Evolutionary conservation across 2,329 filamentous ascomycete genomes (phyloP), one percentile per base, ranked within the genome.

Genomic region (Beauveria sp.): DNA sequence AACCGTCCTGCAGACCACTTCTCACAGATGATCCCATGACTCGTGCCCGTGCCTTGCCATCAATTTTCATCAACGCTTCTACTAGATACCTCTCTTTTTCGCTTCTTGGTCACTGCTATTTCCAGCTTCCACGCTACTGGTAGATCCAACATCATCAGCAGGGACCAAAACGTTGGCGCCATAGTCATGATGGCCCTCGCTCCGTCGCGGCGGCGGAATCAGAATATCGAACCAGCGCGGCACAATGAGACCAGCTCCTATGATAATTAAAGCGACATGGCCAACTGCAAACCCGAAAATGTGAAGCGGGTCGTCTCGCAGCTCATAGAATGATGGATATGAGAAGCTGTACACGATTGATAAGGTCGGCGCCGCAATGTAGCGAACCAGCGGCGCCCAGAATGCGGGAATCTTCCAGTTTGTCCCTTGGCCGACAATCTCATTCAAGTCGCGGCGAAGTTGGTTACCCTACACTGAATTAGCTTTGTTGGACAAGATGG

Each of bases 401-500:
- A 83, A 80, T 2, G 58, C 63, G 0, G 83, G 82, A 26, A 85
- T 83, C 3, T 69, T 76, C 83, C 82, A 85, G 70, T 85, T 85
- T 43, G 78, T 79, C 56, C 80, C 81, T 3, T 72, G 73, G 9
- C 79, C 81, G 24, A 85, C 77, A 34, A 83, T 78, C 4, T 77
- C 67, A 63, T 85, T 85, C 26, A 85, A 76, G 65, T 85, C 82
- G 28, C 76, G 77, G 40, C 79, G 75, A 22, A 85, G 75, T 73
- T 84, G 83, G 64, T 84, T 80, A 54, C 81, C 81, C 80, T 83
- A n/a, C 9, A 2, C 16, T 7, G 14, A 18, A 12, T 59, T 43
- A 50, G 56, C 8, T 16, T 24, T n/a, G 28, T 48, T 28, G n/a
- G 3, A n/a, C 1, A 3, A 48, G 8, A 8, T 60, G 38, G 64